Evolutionary conservation across 2,329 filamentous ascomycete species (phyloP).

Genomic region (Phialophora verrucosa): DNA sequence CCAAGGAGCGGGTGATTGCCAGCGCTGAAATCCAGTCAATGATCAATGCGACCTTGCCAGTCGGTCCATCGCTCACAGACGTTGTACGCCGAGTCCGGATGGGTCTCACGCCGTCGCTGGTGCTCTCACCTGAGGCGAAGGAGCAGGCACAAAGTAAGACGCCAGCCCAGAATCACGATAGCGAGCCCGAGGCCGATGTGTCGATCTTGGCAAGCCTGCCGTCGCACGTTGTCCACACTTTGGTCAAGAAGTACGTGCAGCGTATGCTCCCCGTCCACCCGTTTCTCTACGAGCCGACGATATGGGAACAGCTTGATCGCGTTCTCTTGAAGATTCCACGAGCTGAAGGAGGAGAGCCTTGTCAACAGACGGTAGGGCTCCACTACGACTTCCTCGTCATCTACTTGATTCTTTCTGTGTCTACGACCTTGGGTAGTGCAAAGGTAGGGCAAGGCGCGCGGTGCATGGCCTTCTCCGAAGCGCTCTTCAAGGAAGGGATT

Average conservation of each 20-base stretch:
- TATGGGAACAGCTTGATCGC: constrained; percentile 34
- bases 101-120: constrained; percentile 41
- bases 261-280: constrained; percentile 37
- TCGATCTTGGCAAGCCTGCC: constrained; percentile 23
- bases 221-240: constrained; percentile 26
- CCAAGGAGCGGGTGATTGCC: constrained; percentile 18
- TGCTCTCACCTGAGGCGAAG: constrained; percentile 7
- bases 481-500: constrained; percentile 39
- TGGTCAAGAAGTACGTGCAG: constrained; percentile 40
- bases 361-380: constrained; percentile 20
- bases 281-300: constrained; percentile 32
- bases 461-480: constrained; percentile 39
- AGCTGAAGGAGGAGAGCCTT: background rate
- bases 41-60: constrained; percentile 24
- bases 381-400: constrained; percentile 39
- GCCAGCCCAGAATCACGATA: constrained; percentile 3
- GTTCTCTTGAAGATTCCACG: constrained; percentile 19
- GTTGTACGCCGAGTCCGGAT: constrained; percentile 40
- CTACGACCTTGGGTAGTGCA: constrained; percentile 40
- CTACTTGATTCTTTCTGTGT: constrained; percentile 41
- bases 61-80: constrained; percentile 35
- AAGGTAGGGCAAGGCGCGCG: constrained; percentile 39
- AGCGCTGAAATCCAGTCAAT: constrained; percentile 28
- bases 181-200: constrained; percentile 3
- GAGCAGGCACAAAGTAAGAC: background rate